Evolutionary conservation across 371 early-diverging fungal genomes (phyloP).

Genomic region (Mortierella sp.): DNA sequence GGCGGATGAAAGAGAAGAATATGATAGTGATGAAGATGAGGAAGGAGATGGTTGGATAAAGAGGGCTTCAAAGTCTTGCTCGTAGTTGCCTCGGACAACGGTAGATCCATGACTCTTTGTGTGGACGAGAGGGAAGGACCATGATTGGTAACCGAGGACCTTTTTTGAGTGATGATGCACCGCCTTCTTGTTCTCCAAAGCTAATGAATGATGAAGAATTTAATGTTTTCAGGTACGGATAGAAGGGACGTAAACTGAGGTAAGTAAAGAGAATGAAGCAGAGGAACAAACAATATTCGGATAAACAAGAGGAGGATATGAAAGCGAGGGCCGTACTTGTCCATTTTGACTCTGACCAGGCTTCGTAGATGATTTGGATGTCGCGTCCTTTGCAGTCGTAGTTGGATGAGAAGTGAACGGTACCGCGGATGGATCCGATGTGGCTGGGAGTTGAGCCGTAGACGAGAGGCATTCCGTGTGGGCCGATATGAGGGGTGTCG

Average conservation of each 20-base stretch:
- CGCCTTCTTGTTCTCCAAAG: slow-evolving; percentile 16
- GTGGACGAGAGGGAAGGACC: slow-evolving; percentile 38
- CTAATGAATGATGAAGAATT: not conserved
- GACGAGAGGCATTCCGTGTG: slow-evolving; percentile 48
- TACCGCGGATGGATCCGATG: slow-evolving; percentile 36
- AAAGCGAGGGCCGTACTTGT: slow-evolving; percentile 15
- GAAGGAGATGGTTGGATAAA: slow-evolving; percentile 3
- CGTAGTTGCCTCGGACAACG: slow-evolving; percentile 34
- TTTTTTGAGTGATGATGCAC: slow-evolving; percentile 23
- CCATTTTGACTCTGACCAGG: slow-evolving; percentile 39
- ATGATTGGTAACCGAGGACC: slow-evolving; percentile 35
- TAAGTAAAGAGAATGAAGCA: not conserved
- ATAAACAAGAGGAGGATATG: not conserved
- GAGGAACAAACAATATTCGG: no score
- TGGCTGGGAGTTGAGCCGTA: slow-evolving; percentile 30
- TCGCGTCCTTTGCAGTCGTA: slow-evolving; percentile 55
- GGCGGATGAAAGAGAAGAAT: not conserved
- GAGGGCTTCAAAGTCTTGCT: slow-evolving; percentile 30
- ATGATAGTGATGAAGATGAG: not conserved
- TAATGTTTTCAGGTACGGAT: no score
- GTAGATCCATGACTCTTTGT: slow-evolving; percentile 32
- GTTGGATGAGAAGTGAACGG: slow-evolving; percentile 42
- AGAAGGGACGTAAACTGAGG: no score
- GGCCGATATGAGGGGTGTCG: slow-evolving; percentile 29
- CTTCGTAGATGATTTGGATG: slow-evolving; percentile 51